Percentiles rank a stretch among this genome's conserved stretches.
These are phyloP conservation scores for Nissolia schottii DNA, from an alignment of 306 rosid genomes.

Conservation along the genomic window DNA sequence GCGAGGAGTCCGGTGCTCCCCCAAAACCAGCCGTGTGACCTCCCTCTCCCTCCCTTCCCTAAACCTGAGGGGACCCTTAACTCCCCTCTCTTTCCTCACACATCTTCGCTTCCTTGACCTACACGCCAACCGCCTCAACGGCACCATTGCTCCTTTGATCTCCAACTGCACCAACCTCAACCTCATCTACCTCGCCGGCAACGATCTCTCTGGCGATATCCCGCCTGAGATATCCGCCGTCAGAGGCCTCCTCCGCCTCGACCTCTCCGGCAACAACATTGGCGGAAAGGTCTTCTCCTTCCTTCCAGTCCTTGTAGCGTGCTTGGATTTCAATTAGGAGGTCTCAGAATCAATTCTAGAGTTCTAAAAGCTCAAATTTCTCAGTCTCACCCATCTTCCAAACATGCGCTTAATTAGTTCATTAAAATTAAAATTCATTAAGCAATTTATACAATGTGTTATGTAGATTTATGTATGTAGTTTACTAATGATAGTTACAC, in stretches of 20 bases:
- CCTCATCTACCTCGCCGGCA: conserved; percentile 73
- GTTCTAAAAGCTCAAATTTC: too few species aligned
- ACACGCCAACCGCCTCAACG: conserved; percentile 75
- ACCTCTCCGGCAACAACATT: conserved; percentile 85
- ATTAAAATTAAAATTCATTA: too few species aligned
- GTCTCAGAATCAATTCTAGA: too few species aligned
- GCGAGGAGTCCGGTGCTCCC: conserved; percentile 71
- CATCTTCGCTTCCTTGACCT: conserved; percentile 88
- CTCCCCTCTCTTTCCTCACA: conserved; percentile 51
- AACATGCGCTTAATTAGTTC: too few species aligned
- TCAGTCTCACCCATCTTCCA: too few species aligned
- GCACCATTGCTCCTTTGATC: conserved; percentile 48
- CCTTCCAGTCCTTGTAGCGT: too few species aligned
- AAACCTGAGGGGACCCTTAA: conserved; percentile 75
- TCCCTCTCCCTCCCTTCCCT: conserved; percentile 66
- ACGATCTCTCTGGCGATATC: conserved; percentile 84
- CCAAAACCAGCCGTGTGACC: conserved; percentile 45
- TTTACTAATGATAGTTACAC: too few species aligned
- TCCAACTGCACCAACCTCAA: conserved; percentile 70
- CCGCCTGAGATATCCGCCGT: conserved; percentile 47
- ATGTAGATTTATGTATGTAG: too few species aligned
- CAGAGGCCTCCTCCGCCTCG: conserved; percentile 59
- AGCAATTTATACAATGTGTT: too few species aligned
- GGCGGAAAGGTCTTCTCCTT: conserved; percentile 53
- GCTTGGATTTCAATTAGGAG: too few species aligned